Percentiles rank a stretch among this genome's conserved stretches.
Conservation (phyloP, 2,329 filamentous ascomycete genomes). For the Trichoderma brevicompactum region DNA sequence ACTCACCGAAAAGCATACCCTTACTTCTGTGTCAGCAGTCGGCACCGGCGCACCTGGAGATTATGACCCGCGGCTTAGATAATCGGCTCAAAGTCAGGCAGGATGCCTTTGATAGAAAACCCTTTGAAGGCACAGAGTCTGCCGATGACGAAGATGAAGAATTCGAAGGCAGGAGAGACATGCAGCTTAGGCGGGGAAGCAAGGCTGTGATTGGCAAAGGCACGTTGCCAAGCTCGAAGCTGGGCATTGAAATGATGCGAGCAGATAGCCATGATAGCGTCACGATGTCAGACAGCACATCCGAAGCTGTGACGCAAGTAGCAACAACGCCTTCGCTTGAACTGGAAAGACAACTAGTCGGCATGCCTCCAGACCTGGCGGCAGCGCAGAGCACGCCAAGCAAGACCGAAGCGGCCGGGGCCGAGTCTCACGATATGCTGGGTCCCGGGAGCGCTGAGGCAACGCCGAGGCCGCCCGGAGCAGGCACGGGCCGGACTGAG, state of each 20-base stretch:
- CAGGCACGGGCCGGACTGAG: slow-evolving; percentile 28
- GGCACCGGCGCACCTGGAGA: slow-evolving; percentile 65
- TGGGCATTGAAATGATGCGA: slow-evolving; percentile 97
- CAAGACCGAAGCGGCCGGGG: slow-evolving; percentile 25
- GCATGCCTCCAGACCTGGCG: slow-evolving; percentile 28
- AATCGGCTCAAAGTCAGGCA: slow-evolving; percentile 72
- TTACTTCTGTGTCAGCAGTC: slow-evolving; percentile 65
- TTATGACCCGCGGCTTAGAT: slow-evolving; percentile 67
- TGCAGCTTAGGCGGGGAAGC: slow-evolving; percentile 54
- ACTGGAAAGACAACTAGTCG: slow-evolving; percentile 40
- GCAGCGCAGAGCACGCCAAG: slow-evolving; percentile 36
- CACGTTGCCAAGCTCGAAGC: slow-evolving; percentile 77
- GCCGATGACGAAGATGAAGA: slow-evolving; percentile 97
- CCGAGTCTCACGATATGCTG: slow-evolving; percentile 12
- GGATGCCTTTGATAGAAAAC: slow-evolving; percentile 73
- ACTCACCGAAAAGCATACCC: slow-evolving; percentile 51
- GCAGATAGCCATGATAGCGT: slow-evolving; percentile 92
- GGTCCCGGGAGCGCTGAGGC: slow-evolving; percentile 44
- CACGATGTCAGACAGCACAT: slow-evolving; percentile 55
- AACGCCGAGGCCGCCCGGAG: slow-evolving; percentile 48
- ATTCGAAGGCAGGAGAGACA: slow-evolving; percentile 59
- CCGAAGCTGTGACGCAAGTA: slow-evolving; percentile 58
- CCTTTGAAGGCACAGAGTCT: slow-evolving; percentile 77
- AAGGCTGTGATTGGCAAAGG: slow-evolving; percentile 51
- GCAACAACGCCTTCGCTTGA: slow-evolving; percentile 55